Base-by-base conservation (phyloP, 805 yeast species). In the Metschnikowia arizonensis region DNA sequence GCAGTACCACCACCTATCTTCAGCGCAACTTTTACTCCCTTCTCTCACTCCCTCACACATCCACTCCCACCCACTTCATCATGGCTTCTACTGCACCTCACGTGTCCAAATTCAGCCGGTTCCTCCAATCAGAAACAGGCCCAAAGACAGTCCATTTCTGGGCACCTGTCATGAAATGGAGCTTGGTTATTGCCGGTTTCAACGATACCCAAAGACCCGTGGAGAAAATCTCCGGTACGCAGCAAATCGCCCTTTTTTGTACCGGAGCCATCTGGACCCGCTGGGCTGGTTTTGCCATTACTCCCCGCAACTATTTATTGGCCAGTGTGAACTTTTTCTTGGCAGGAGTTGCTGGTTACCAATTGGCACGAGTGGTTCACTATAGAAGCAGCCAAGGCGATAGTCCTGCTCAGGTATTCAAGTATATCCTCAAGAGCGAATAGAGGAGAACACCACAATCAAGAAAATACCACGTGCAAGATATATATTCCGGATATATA, bases 241-340 rank as follows among this genome's bases (percentile, higher is more conserved):
- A 87, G 67, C 90, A 85, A 69, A 63, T 80, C 49, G 95, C 98
- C 1, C 74, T 91, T 47, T 76, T 86, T 57, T 89, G 90, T 38
- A 91, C 99, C 1, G 99, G 97, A 45, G 80, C 81, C 44, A 88
- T 91, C 58, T 91, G 99, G 99, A 91, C 99, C 29, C 81, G 99
- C 66, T 91, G 98, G 98, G 89, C 97, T 12, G 76, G 74, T 1
- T 79, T 90, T 68, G 93, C 90, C 52, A 91, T 91, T 61, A 81
- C 73, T 53, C 99, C 99, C 33, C 83, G 85, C 69, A 91, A 91
- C 68, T 75, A 77, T 56, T 71, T 93, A 50, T 75, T 93, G 54
- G 99, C 98, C 3, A 81, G 91, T 24, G 99, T 91, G 45, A 91
- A 91, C 69, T 88, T 89, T 74, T 91, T 93, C 77, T 72, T 91